Evolutionary conservation across 371 early-diverging fungal species (phyloP).

Genomic region (Mucor lusitanicus): DNA sequence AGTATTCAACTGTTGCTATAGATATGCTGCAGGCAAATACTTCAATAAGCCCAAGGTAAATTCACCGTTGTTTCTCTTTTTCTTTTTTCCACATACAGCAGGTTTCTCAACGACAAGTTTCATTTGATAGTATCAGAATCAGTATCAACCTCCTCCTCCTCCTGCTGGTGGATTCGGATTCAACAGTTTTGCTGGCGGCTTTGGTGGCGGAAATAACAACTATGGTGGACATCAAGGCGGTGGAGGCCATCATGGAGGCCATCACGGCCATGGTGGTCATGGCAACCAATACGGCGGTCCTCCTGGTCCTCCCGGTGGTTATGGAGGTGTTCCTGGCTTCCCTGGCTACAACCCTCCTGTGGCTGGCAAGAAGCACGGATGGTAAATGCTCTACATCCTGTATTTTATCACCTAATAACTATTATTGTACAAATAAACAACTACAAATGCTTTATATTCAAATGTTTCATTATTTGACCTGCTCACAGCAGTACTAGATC

Average conservation of each 20-base stretch:
- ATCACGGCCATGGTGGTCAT: not conserved
- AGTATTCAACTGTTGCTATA: not conserved
- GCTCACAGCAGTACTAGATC: too few relatives aligned
- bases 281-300: not conserved
- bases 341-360: not conserved
- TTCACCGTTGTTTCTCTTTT: not conserved
- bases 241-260: not conserved
- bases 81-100: not conserved
- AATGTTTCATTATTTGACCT: not conserved
- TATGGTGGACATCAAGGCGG: not conserved
- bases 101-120: not conserved
- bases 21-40: slow-evolving; percentile 24
- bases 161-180: not conserved
- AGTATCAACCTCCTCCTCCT: not conserved
- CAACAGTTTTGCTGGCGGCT: not conserved
- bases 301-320: not conserved
- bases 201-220: not conserved
- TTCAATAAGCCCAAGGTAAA: slow-evolving; percentile 3
- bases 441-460: not conserved
- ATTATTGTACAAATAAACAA: too few relatives aligned
- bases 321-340: slow-evolving; percentile 1
- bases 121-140: not conserved
- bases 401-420: too few relatives aligned
- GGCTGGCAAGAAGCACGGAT: not conserved
- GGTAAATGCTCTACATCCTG: not conserved